Percentiles rank a stretch among this genome's conserved stretches.
Conservation (phyloP, 2,329 filamentous ascomycete species). For the Aspergillus sp. region DNA sequence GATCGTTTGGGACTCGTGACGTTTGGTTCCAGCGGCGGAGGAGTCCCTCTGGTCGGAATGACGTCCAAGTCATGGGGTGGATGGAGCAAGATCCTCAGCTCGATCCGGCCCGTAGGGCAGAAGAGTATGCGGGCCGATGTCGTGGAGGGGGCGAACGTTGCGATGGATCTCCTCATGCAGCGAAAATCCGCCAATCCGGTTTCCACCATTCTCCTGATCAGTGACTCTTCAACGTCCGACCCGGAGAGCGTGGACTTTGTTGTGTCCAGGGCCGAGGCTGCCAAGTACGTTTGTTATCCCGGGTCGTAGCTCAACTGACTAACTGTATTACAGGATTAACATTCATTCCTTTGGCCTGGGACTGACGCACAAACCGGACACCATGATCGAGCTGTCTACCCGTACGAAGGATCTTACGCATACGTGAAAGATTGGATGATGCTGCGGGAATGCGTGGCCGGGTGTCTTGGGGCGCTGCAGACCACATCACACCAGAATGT, state of each 20-base stretch:
- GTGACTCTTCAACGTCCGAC: slow-evolving; percentile 91
- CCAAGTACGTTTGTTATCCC: slow-evolving; percentile 66
- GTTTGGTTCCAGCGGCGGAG: slow-evolving; percentile 87
- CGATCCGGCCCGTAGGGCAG: slow-evolving; percentile 86
- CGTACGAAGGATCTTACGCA: slow-evolving; percentile 90
- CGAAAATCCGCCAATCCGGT: slow-evolving; percentile 92
- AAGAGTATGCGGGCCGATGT: slow-evolving; percentile 96
- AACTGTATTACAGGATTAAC: slow-evolving; percentile 54
- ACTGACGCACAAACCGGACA: slow-evolving; percentile 95
- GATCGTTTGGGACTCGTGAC: slow-evolving; percentile 97
- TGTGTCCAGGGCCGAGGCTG: slow-evolving; percentile 88
- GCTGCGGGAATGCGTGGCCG: slow-evolving; percentile 89
- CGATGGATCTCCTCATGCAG: slow-evolving; percentile 98
- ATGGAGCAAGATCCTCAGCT: slow-evolving; percentile 76
- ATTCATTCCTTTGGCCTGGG: slow-evolving; percentile 96
- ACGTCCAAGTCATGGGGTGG: slow-evolving; percentile 89
- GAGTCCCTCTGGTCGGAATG: slow-evolving; percentile 95
- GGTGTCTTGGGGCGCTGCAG: slow-evolving; percentile 84
- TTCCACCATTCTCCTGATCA: slow-evolving; percentile 91
- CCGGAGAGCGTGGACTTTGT: slow-evolving; percentile 96
- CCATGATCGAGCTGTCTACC: slow-evolving; percentile 94
- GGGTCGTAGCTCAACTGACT: slow-evolving; percentile 8
- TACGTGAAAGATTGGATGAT: slow-evolving; percentile 99
- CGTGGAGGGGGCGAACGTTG: slow-evolving; percentile 93
- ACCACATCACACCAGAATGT: slow-evolving; percentile 97